Conservation (phyloP, 108 stramenopile species). For the Skeletonema grethae region DNA sequence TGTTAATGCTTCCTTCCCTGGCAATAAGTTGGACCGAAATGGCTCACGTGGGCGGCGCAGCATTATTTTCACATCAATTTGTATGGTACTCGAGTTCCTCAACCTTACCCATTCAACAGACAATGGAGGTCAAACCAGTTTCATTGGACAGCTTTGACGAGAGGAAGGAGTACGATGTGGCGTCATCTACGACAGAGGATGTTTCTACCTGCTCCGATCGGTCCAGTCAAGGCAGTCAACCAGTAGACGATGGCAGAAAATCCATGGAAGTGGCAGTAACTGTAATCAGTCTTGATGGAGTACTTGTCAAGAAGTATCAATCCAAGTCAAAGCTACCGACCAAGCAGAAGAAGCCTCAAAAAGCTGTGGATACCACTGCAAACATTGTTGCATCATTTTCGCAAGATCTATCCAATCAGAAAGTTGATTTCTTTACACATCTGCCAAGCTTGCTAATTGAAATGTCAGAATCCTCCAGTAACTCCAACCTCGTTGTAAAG, state of each 20-base stretch:
- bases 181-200: not conserved
- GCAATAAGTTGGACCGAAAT: too few relatives aligned
- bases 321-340: slow-evolving; percentile 7
- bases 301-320: slow-evolving; percentile 10
- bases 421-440: slow-evolving; percentile 27
- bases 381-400: slow-evolving; percentile 35
- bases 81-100: too few relatives aligned
- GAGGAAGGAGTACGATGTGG: not conserved
- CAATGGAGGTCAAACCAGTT: not conserved
- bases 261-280: slow-evolving; percentile 17
- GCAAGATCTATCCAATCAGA: slow-evolving; percentile 1
- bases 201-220: not conserved
- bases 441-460: slow-evolving; percentile 29
- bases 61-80: not conserved
- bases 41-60: too few relatives aligned
- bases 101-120: not conserved
- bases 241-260: not conserved
- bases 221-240: not conserved
- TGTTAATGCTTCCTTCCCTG: too few relatives aligned
- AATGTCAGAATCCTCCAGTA: not conserved
- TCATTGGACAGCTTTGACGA: not conserved
- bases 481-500: slow-evolving; percentile 5
- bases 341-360: not conserved
- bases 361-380: not conserved
- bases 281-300: slow-evolving; percentile 25